Percentiles rank a stretch among this genome's conserved stretches.
Evolutionary conservation across 495 filamentous ascomycete species (phyloP).

Genomic region (Hypoxylon cercidicola): DNA sequence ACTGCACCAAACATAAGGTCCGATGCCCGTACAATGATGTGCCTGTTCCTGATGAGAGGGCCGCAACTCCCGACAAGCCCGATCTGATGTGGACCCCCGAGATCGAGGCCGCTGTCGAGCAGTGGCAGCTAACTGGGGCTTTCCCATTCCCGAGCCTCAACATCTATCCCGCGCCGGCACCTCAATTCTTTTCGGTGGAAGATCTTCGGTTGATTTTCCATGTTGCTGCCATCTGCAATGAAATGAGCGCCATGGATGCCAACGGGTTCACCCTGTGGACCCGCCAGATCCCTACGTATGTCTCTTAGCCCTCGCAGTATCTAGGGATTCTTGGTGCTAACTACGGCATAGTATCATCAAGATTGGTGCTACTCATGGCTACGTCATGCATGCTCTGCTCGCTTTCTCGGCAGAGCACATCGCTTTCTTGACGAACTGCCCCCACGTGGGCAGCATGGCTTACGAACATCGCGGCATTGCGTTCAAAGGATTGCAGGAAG

Average conservation of each 20-base stretch:
- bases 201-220: constrained; percentile 93
- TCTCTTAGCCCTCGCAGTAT: constrained; percentile 19
- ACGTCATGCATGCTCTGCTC: constrained; percentile 92
- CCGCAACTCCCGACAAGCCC: constrained; percentile 73
- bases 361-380: constrained; percentile 80
- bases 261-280: constrained; percentile 91
- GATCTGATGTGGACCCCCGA: constrained; percentile 85
- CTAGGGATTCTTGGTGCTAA: constrained; percentile 37
- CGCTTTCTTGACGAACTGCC: constrained; percentile 83
- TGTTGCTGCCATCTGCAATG: constrained; percentile 83
- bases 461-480: constrained; percentile 87
- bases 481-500: constrained; percentile 86
- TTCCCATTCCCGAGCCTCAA: constrained; percentile 88
- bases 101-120: constrained; percentile 80
- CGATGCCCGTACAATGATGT: constrained; percentile 96
- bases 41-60: constrained; percentile 70
- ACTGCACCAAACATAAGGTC: constrained; percentile 98
- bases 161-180: constrained; percentile 73
- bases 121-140: constrained; percentile 83
- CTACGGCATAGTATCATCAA: constrained; percentile 75
- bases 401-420: constrained; percentile 92
- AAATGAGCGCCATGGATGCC: constrained; percentile 79
- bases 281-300: constrained; percentile 89
- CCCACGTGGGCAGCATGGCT: constrained; percentile 83
- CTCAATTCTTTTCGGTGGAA: constrained; percentile 72